Percentiles rank a stretch among this genome's conserved stretches.
Conservation (phyloP, 441 rosid genomes). For the Erodium texanum region DNA sequence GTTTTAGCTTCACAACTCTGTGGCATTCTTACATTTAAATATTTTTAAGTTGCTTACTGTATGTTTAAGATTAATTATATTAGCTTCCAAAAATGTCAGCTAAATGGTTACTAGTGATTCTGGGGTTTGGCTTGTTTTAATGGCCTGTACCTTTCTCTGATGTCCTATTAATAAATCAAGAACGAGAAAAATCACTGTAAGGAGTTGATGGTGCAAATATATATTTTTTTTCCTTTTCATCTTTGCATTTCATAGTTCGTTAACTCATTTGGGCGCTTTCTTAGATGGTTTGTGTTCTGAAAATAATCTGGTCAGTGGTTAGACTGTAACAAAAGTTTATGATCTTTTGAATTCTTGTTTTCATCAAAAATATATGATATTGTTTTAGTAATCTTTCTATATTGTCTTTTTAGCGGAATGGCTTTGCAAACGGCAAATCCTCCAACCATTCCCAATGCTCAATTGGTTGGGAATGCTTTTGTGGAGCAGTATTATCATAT, state of each 20-base stretch:
- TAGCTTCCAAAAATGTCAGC: neutral
- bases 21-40: neutral
- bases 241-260: neutral
- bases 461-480: slow-evolving; percentile 13
- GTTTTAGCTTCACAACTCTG: neutral
- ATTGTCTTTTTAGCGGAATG: slow-evolving; percentile 30
- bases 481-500: slow-evolving; percentile 14
- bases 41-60: neutral
- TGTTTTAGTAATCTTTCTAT: slow-evolving; percentile 2
- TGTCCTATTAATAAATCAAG: neutral
- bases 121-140: neutral
- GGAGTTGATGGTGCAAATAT: neutral
- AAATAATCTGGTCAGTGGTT: neutral
- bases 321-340: neutral
- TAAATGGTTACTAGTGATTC: neutral
- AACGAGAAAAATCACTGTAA: neutral
- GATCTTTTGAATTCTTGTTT: neutral
- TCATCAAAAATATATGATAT: slow-evolving; percentile 6
- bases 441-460: slow-evolving; percentile 28
- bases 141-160: slow-evolving; percentile 2
- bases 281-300: neutral
- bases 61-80: neutral
- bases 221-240: neutral
- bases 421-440: slow-evolving; percentile 32
- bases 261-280: neutral